Percentiles rank a stretch among this genome's conserved stretches.
Evolutionary conservation across 352 stramenopile genomes (phyloP).

Genomic region (Phytophthora rubi): DNA sequence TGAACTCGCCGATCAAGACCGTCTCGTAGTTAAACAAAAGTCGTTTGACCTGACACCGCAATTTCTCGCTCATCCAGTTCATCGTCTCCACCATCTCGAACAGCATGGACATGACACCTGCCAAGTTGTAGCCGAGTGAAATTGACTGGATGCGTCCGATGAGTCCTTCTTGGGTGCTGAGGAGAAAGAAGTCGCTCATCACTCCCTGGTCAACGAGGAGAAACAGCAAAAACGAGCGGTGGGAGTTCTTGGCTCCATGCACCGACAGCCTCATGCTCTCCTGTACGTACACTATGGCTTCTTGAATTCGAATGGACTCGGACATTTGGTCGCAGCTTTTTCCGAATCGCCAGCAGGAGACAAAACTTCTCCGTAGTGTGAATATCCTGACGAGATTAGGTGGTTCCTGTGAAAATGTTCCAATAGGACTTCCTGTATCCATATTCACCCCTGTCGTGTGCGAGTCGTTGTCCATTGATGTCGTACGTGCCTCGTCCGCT

Average conservation of each 20-base stretch:
- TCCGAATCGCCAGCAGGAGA: slow-evolving; percentile 18
- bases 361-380: slow-evolving; percentile 27
- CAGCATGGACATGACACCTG: slow-evolving; percentile 32
- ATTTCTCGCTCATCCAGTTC: slow-evolving; percentile 28
- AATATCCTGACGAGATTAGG: slow-evolving; percentile 26
- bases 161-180: slow-evolving; percentile 30
- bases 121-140: slow-evolving; percentile 39
- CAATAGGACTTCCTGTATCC: slow-evolving; percentile 35
- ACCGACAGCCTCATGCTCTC: slow-evolving; percentile 28
- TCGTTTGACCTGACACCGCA: slow-evolving; percentile 12
- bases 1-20: slow-evolving; percentile 31
- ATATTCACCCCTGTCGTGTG: slow-evolving; percentile 13
- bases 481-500: slow-evolving; percentile 22
- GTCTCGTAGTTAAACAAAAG: slow-evolving; percentile 38
- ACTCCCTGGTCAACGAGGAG: slow-evolving; percentile 31
- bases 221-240: slow-evolving; percentile 24
- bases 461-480: slow-evolving; percentile 23
- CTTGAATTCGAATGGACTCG: slow-evolving; percentile 22
- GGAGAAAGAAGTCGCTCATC: slow-evolving; percentile 38
- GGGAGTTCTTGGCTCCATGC: slow-evolving; percentile 26
- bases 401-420: slow-evolving; percentile 19
- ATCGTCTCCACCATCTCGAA: slow-evolving; percentile 41
- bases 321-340: slow-evolving; percentile 15
- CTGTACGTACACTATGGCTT: slow-evolving; percentile 24
- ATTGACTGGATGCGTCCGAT: slow-evolving; percentile 36